Evolutionary conservation across 2,329 filamentous ascomycete genomes (phyloP), one percentile per base, ranked within the genome.

Genomic region (Ceratocystis papillata): DNA sequence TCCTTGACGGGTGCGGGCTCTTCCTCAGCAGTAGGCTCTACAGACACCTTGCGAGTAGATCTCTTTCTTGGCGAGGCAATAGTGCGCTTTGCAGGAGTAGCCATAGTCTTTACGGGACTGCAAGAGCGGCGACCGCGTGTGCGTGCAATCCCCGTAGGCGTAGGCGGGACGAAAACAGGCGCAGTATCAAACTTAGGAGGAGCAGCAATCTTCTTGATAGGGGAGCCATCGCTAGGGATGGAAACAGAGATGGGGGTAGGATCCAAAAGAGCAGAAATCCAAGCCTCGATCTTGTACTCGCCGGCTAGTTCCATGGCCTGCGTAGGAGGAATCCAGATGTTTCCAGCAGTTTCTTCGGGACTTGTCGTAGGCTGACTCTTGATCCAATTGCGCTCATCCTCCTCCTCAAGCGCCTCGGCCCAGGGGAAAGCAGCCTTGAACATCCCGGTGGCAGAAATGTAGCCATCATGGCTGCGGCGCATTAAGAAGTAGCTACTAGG

Each of bases 401-500:
- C 84, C 73, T 94, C 89, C 70, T 94, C 88, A 37, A 81, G 77
- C 22, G 81, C 78, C 69, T 87, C 84, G 55, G 89, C 87, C 76
- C 88, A 91, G 6, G 89, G 89, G 72, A 92, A 95, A 1, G 88
- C 88, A 44, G 89, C 90, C 78, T 94, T 94, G 81, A 93, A 95
- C 89, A 95, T 93, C 76, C 90, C 90, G 4, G 89, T 94, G 10
- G 89, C 89, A 70, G 88, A 92, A 67, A 95, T 84, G 75, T 84
- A 94, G 69, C 90, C 90, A 74, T 95, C 90, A 73, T 84, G 84
- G 76, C 89, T 93, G 71, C 89, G 87, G 76, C 90, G 87, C 89
- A 99, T 99, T 71, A 99, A 79, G 76, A 97, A 99, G 77, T 99
- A 99, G 71, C 90, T 94, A 74, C 90, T 90, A 4, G 94, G 93